These are phyloP conservation scores for Cytospora piceicola DNA, from an alignment of 2,329 filamentous ascomycete species.

Conservation along the genomic window DNA sequence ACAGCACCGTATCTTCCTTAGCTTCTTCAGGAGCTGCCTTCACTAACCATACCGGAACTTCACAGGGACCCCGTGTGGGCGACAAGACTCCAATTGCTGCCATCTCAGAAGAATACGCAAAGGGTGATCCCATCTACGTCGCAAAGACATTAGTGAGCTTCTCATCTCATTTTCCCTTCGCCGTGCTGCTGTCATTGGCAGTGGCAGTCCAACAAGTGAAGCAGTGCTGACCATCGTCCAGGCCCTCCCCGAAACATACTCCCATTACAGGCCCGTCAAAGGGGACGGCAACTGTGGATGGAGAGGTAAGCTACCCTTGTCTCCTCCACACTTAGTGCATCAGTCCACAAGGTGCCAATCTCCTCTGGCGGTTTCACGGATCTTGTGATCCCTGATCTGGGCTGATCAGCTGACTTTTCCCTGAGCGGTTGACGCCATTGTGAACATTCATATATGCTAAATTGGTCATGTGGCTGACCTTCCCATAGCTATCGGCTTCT, in stretches of 20 bases:
- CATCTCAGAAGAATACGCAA: slow-evolving; percentile 85
- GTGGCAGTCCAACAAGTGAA: neutral
- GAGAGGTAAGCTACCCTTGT: slow-evolving; percentile 73
- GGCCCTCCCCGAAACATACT: slow-evolving; percentile 82
- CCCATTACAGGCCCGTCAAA: slow-evolving; percentile 82
- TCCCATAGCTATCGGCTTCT: slow-evolving; percentile 79
- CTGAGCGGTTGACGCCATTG: neutral
- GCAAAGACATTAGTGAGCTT: slow-evolving; percentile 80
- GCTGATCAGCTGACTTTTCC: neutral
- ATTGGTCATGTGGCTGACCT: slow-evolving; percentile 15
- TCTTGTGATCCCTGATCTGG: neutral
- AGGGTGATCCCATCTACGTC: slow-evolving; percentile 82
- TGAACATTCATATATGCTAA: neutral
- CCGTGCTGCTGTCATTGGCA: neutral
- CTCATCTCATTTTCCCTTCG: slow-evolving; percentile 1
- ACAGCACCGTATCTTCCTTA: neutral
- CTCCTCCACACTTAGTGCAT: neutral
- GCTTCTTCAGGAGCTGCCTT: slow-evolving; percentile 34
- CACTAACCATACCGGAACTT: slow-evolving; percentile 27
- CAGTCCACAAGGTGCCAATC: neutral
- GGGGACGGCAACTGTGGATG: slow-evolving; percentile 97
- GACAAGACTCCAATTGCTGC: slow-evolving; percentile 74
- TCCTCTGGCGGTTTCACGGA: neutral
- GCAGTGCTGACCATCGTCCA: slow-evolving; percentile 42
- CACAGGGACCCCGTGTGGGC: slow-evolving; percentile 81